phyloP scores from a whole-genome alignment of 306 rosid genomes.

The Prunus kanzakura region DNA sequence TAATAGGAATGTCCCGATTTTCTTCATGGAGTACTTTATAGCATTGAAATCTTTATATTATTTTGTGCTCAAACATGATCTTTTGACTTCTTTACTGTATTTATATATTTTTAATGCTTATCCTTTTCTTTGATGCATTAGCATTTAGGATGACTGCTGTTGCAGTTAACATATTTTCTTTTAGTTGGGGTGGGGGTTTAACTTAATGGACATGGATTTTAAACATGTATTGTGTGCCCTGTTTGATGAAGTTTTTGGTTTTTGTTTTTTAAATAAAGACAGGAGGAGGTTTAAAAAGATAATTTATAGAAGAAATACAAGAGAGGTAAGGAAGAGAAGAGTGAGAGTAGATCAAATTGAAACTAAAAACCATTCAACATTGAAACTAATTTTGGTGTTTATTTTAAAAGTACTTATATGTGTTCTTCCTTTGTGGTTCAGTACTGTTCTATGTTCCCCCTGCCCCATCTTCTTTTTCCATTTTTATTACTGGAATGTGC shows the following conservation, averaged over 20 bases:
- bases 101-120: neutral
- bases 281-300: neutral
- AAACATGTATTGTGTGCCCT: neutral
- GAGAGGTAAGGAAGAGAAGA: neutral
- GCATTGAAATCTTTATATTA: neutral
- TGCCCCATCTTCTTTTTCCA: neutral
- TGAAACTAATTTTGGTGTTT: no score
- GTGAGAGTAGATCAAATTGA: no score
- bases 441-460: neutral
- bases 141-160: neutral
- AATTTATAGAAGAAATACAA: neutral
- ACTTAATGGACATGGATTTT: neutral
- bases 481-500: neutral
- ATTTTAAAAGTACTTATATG: neutral
- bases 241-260: neutral
- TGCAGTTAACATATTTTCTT: no score
- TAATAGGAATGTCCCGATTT: neutral
- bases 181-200: no score
- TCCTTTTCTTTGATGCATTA: neutral
- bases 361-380: no score
- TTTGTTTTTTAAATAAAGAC: neutral
- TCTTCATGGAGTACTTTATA: neutral
- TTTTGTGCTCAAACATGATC: neutral
- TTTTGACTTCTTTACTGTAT: neutral
- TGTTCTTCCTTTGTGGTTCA: neutral